Percentiles rank a stretch among this genome's conserved stretches.
Conservation (phyloP, 1,139 yeast genomes). For the Diutina ranongensis region DNA sequence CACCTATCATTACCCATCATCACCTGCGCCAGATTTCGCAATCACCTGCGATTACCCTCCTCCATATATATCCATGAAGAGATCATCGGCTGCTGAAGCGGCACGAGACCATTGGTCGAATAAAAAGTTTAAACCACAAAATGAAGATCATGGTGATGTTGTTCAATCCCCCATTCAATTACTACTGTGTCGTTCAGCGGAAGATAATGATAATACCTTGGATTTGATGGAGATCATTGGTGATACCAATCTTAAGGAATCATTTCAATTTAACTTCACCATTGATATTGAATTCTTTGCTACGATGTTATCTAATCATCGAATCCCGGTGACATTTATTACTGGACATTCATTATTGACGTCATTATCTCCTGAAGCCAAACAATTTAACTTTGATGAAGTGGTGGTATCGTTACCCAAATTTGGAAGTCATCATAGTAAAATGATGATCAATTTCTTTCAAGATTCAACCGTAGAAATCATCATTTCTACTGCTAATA, state of each 20-base stretch:
- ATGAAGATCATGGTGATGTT: neutral
- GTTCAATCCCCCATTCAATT: neutral
- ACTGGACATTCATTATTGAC: conserved; percentile 15
- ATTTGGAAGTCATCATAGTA: conserved; percentile 52
- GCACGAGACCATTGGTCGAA: conserved; percentile 19
- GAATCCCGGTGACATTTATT: conserved; percentile 20
- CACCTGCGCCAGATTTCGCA: too few relatives aligned
- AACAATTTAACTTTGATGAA: conserved; percentile 18
- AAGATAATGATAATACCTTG: conserved; percentile 9
- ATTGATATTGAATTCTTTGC: conserved; percentile 31
- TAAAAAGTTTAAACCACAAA: conserved; percentile 7
- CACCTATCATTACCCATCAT: too few relatives aligned
- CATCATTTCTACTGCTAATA: conserved; percentile 49
- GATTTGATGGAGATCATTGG: conserved; percentile 22
- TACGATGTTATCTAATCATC: conserved; percentile 14
- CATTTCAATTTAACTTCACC: conserved; percentile 40
- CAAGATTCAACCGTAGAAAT: conserved; percentile 32
- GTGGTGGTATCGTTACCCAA: conserved; percentile 20
- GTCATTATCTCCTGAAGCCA: neutral
- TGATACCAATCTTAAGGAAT: conserved; percentile 18
- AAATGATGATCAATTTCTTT: conserved; percentile 50
- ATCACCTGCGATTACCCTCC: too few relatives aligned
- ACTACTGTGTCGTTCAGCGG: neutral
- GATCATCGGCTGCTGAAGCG: conserved; percentile 17
- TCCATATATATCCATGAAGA: conserved; percentile 8